Base-by-base conservation (phyloP, 2,329 filamentous ascomycete genomes). In the Aspergillus hiratsukae region DNA sequence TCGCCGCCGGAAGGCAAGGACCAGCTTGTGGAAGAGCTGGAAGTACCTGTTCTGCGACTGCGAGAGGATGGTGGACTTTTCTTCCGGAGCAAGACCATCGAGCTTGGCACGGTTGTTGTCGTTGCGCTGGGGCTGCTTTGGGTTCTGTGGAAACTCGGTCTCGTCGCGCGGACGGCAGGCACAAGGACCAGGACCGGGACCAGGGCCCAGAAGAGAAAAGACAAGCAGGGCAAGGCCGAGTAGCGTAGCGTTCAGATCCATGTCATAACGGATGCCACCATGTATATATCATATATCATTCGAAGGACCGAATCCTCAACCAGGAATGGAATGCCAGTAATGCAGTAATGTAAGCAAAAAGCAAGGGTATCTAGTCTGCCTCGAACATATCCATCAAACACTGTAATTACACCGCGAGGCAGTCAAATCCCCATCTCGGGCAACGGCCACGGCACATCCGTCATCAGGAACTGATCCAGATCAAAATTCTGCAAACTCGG, bases 91-190 rank as follows among this genome's bases (percentile, higher is more conserved):
- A 64, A 58, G 54, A 63, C 70, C 23, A 83, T 83, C 4, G 77
- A 80, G 60, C 49, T 72, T 4, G 79, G 85, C 3, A 91, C 88
- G 0, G 77, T 83, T 3, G 74, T 72, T 1, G 83, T 79, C 1
- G 82, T 91, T 11, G 59, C 80, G 2, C 63, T 87, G 41, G 89
- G 89, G 0, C 89, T 90, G 68, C 67, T 79, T n/a, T 91, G 87
- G 86, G 78, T 91, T 19, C 64, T 87, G 17, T 86, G 82, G 81
- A 86, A 82, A 67, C 71, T 89, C 45, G 67, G 66, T 3, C 49
- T 63, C 46, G 70, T 72, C 25, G 61, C 64, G 21, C 62, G 64
- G 53, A 64, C 60, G 14, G 63, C 64, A 48, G 65, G 66, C 64
- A 54, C 64, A 5, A 2, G 65, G 64, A 54, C 62, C 3, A 11